A percentile compares a stretch with the other conserved stretches of the same genome.
phyloP scores from a whole-genome alignment of 2,329 filamentous ascomycete genomes.

The Beauveria brongniartii region DNA sequence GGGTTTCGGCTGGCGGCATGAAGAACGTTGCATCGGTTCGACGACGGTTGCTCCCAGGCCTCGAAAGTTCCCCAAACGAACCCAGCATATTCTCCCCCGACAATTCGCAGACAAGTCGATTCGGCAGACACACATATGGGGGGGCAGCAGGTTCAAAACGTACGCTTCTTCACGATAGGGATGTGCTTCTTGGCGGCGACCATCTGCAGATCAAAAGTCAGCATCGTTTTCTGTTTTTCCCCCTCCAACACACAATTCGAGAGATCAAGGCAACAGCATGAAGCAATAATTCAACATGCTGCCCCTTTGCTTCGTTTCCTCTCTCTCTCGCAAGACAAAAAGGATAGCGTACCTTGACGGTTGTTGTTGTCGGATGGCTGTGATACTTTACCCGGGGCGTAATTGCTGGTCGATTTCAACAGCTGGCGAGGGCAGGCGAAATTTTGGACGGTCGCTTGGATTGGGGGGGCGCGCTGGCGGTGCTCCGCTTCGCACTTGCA shows the following conservation, averaged over 20 bases:
- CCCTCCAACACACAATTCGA: not conserved
- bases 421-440: constrained; percentile 1
- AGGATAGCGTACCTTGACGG: constrained; percentile 9
- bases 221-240: constrained; percentile 16
- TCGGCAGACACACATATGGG: not conserved
- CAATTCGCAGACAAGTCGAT: not conserved
- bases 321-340: not conserved
- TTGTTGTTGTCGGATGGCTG: constrained; percentile 12
- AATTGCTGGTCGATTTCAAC: constrained; percentile 6
- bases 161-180: constrained; percentile 99
- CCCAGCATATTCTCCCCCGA: not conserved
- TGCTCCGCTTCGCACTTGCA: not conserved
- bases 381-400: constrained; percentile 10
- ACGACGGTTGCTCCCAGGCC: not conserved
- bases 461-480: not conserved
- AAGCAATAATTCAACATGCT: not conserved
- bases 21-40: not conserved
- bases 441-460: constrained; percentile 5
- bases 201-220: constrained; percentile 55
- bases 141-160: constrained; percentile 34
- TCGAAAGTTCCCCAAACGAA: not conserved
- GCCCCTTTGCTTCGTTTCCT: not conserved
- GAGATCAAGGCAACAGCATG: not conserved
- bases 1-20: not conserved
- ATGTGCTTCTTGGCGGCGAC: constrained; percentile 99